Evolutionary conservation across 139 green algal species (phyloP).

Genomic region (Deuterostichococcus epilithicus): DNA sequence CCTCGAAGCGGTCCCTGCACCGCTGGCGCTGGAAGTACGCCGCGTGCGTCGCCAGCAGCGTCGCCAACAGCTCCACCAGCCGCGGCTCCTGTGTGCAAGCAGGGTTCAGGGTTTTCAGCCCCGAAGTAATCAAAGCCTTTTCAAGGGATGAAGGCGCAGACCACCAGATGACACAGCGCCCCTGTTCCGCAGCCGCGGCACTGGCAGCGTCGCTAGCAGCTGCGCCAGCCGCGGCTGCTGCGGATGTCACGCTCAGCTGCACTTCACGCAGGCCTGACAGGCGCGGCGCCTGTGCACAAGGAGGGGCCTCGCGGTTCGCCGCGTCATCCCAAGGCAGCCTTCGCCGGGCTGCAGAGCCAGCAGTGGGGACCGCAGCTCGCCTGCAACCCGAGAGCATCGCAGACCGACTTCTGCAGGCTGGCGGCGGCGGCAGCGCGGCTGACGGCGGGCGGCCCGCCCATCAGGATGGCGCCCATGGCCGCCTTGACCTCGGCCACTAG

Average conservation of each 20-base stretch:
- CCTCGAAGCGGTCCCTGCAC: slow-evolving; percentile 36
- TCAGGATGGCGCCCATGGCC: slow-evolving; percentile 18
- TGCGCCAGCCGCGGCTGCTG: slow-evolving; percentile 17
- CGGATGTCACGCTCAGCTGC: too few species aligned
- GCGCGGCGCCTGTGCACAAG: too few species aligned
- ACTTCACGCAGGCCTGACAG: too few species aligned
- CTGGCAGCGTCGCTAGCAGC: slow-evolving; percentile 25
- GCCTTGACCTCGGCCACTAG: slow-evolving; percentile 18
- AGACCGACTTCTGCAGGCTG: background rate
- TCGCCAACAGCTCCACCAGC: slow-evolving; percentile 17
- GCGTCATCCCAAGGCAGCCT: too few species aligned
- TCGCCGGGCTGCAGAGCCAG: too few species aligned
- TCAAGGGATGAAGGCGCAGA: background rate
- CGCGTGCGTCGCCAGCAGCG: slow-evolving; percentile 37
- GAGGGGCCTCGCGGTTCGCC: too few species aligned
- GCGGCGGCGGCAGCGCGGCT: background rate
- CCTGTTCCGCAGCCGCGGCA: background rate
- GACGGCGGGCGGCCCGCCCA: background rate
- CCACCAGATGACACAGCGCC: background rate
- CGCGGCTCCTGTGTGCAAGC: slow-evolving; percentile 12
- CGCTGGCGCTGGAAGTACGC: slow-evolving; percentile 35
- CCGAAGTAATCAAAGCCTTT: background rate
- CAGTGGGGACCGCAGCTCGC: too few species aligned
- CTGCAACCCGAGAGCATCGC: background rate
- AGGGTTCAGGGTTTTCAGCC: slow-evolving; percentile 3